phyloP scores from a whole-genome alignment of 495 filamentous ascomycete genomes.

The Aspergillus affinis region DNA sequence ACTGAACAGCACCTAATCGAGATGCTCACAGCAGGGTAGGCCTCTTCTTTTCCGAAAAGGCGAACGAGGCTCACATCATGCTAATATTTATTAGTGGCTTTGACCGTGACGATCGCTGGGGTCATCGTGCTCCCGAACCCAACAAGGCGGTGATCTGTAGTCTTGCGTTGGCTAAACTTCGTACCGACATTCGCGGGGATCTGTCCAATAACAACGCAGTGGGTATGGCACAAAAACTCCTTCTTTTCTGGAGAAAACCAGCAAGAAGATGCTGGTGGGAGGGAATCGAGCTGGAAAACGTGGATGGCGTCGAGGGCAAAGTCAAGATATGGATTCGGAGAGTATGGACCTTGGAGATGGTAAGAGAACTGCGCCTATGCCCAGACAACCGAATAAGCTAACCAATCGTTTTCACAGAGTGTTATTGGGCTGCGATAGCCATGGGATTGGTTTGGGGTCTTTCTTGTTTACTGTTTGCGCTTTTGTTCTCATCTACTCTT shows the following conservation, averaged over 20 bases:
- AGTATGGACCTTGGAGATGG: constrained; percentile 99
- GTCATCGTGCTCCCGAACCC: constrained; percentile 91
- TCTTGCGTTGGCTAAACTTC: constrained; percentile 85
- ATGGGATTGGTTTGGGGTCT: neutral
- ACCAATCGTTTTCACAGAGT: constrained; percentile 53
- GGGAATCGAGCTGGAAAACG: constrained; percentile 84
- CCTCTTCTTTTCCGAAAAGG: constrained; percentile 4
- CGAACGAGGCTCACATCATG: constrained; percentile 1
- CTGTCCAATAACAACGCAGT: constrained; percentile 78
- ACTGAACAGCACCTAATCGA: constrained; percentile 99
- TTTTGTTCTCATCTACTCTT: constrained; percentile 2
- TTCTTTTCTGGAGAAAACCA: constrained; percentile 98
- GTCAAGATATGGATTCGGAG: constrained; percentile 97
- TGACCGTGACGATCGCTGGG: constrained; percentile 92
- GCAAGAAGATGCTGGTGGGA: constrained; percentile 99
- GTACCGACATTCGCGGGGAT: constrained; percentile 85
- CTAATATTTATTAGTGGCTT: constrained; percentile 67
- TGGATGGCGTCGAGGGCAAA: constrained; percentile 88
- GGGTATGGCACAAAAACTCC: constrained; percentile 97
- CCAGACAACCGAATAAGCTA: neutral
- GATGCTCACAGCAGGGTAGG: constrained; percentile 97
- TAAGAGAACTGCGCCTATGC: constrained; percentile 30
- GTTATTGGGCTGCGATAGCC: constrained; percentile 82
- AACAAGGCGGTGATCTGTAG: constrained; percentile 98
- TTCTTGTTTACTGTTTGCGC: neutral